Percentiles rank a stretch among this genome's conserved stretches.
Evolutionary conservation across 1,139 yeast genomes (phyloP).

Genomic region (Kluyveromyces marxianus): DNA sequence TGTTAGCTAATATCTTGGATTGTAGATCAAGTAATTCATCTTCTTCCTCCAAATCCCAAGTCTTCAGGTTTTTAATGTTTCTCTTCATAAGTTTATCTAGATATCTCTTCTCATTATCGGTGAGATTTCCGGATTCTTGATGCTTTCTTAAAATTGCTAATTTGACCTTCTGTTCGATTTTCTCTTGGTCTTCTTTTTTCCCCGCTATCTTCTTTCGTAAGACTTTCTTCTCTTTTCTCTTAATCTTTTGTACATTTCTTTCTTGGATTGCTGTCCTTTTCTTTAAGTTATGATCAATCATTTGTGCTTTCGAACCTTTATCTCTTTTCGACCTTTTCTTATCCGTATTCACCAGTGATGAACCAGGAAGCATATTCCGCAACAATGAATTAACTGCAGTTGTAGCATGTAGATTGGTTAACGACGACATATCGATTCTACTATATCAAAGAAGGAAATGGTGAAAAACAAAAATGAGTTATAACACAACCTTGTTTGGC

Average conservation of each 20-base stretch:
- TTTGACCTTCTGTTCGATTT: constrained; percentile 44
- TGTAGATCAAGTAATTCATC: constrained; percentile 42
- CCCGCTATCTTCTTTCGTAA: constrained; percentile 36
- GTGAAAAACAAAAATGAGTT: no score
- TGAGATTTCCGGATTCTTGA: constrained; percentile 32
- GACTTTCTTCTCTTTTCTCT: constrained; percentile 35
- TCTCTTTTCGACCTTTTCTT: constrained; percentile 7
- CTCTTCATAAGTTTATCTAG: constrained; percentile 42
- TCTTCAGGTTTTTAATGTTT: constrained; percentile 42
- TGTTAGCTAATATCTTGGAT: constrained; percentile 34
- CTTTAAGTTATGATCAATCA: constrained; percentile 33
- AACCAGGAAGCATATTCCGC: constrained; percentile 24
- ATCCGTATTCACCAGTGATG: constrained; percentile 12
- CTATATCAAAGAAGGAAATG: neutral
- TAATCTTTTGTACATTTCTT: constrained; percentile 32
- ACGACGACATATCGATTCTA: constrained; percentile 1
- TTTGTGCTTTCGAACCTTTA: constrained; percentile 33
- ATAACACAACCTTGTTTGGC: no score
- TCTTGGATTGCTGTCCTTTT: constrained; percentile 31
- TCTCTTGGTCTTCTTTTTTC: constrained; percentile 33
- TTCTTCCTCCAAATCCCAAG: constrained; percentile 41
- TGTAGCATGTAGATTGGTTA: constrained; percentile 21
- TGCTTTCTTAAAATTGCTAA: constrained; percentile 43
- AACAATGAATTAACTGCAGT: constrained; percentile 23
- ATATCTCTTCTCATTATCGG: constrained; percentile 42